These are phyloP conservation scores for Pseudoscleropodium purum DNA, from an alignment of 225 moss, liverwort and hornwort genomes.

Conservation along the genomic window DNA sequence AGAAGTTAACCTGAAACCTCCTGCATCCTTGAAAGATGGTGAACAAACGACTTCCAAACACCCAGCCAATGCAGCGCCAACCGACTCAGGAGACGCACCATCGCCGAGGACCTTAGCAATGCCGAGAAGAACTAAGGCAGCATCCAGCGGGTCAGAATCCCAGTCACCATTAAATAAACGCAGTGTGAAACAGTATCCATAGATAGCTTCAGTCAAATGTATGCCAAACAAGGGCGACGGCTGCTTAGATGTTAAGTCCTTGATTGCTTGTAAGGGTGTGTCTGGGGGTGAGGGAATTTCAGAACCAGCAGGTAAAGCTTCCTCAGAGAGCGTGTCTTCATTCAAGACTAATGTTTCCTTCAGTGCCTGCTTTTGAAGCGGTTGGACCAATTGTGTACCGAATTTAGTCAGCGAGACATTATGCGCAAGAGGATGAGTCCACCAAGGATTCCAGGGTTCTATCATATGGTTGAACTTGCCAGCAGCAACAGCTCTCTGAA, in stretches of 20 bases:
- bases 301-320: conserved; percentile 2
- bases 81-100: conserved; percentile 61
- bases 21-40: conserved; percentile 66
- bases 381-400: conserved; percentile 56
- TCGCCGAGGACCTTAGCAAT: conserved; percentile 56
- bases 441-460: conserved; percentile 96
- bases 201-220: conserved; percentile 59
- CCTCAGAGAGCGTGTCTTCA: not conserved
- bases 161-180: conserved; percentile 86
- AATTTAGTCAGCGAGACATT: conserved; percentile 45
- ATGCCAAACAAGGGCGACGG: conserved; percentile 71
- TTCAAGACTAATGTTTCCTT: not conserved
- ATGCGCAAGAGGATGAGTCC: conserved; percentile 68
- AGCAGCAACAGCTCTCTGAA: conserved; percentile 67
- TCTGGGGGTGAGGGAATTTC: conserved; percentile 61
- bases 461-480: conserved; percentile 77
- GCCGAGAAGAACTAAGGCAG: conserved; percentile 50
- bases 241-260: conserved; percentile 52
- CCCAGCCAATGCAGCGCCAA: conserved; percentile 50
- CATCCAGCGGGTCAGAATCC: conserved; percentile 72
- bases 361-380: conserved; percentile 6
- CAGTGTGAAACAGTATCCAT: conserved; percentile 79
- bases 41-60: conserved; percentile 73
- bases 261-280: conserved; percentile 47
- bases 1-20: conserved; percentile 52